These are phyloP conservation scores for Tetradesmus lagerheimii DNA, from an alignment of 139 green algal genomes.

Conservation along the genomic window DNA sequence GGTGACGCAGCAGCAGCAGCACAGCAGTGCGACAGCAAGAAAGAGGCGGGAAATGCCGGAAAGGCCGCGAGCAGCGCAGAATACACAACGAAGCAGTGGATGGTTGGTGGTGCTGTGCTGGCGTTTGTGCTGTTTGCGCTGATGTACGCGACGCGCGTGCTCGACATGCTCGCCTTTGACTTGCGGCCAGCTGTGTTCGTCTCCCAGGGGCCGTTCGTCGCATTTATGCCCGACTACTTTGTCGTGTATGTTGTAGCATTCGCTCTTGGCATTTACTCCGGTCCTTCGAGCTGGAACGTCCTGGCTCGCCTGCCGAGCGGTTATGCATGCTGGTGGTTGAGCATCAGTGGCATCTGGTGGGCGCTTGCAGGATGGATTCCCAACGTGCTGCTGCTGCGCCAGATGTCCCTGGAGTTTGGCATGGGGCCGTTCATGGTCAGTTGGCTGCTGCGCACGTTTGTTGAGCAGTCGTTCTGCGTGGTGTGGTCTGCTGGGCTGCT, in stretches of 20 bases:
- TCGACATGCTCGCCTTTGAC: constrained; percentile 4
- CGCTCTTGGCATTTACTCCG: constrained; percentile 31
- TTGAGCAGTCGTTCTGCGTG: constrained; percentile 46
- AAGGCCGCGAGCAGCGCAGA: neutral
- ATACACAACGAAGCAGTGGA: constrained; percentile 16
- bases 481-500: constrained; percentile 41
- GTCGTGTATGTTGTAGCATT: constrained; percentile 32
- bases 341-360: constrained; percentile 33
- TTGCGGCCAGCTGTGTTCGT: constrained; percentile 2
- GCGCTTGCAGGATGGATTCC: constrained; percentile 24
- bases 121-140: neutral
- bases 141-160: constrained; percentile 9
- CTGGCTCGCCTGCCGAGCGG: constrained; percentile 20
- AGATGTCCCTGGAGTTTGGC: constrained; percentile 15
- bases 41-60: no score
- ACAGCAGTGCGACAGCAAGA: constrained; percentile 9
- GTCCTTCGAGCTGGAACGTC: constrained; percentile 31
- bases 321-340: constrained; percentile 5
- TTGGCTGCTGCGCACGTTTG: constrained; percentile 41
- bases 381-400: constrained; percentile 15
- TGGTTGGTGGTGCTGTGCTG: neutral
- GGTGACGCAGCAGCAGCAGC: neutral
- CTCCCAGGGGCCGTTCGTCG: constrained; percentile 1
- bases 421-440: neutral
- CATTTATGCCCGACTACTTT: constrained; percentile 49